A percentile compares a stretch with the other conserved stretches of the same genome.
These are phyloP conservation scores for Aspergillus brasiliensis DNA, from an alignment of 2,329 filamentous ascomycete species.

Conservation along the genomic window DNA sequence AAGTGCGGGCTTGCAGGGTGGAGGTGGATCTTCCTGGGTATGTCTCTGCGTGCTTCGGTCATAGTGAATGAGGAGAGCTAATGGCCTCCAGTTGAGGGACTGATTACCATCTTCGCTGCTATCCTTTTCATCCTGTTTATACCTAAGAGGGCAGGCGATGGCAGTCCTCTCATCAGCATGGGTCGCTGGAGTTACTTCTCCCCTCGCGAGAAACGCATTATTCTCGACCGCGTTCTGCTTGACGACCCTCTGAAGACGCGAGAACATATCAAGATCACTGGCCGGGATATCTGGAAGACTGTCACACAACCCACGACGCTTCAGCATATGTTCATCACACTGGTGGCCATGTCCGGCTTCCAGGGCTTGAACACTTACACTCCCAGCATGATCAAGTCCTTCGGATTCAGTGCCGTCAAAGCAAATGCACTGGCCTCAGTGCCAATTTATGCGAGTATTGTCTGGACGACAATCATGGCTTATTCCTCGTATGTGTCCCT, in stretches of 20 bases:
- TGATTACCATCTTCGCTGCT: constrained; percentile 52
- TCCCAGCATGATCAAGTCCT: constrained; percentile 55
- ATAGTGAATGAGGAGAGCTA: background rate
- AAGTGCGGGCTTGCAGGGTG: constrained; percentile 54
- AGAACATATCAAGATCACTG: constrained; percentile 41
- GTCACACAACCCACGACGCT: constrained; percentile 55
- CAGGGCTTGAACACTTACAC: constrained; percentile 56
- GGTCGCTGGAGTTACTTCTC: constrained; percentile 48
- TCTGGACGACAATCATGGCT: constrained; percentile 30
- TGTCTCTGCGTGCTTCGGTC: background rate
- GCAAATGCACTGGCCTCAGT: constrained; percentile 60
- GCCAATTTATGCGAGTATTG: constrained; percentile 40
- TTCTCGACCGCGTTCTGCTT: constrained; percentile 44
- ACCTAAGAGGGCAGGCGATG: constrained; percentile 41
- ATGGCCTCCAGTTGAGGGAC: constrained; percentile 48
- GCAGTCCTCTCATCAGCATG: constrained; percentile 37
- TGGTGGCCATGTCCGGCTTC: constrained; percentile 50
- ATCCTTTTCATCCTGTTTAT: constrained; percentile 46
- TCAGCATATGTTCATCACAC: constrained; percentile 55
- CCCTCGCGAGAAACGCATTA: constrained; percentile 47
- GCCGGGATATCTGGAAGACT: constrained; percentile 38
- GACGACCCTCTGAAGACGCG: constrained; percentile 47
- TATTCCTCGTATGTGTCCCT: constrained; percentile 25
- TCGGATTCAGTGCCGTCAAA: constrained; percentile 53
- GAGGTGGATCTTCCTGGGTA: constrained; percentile 57